Conservation (phyloP, 257 asterid genomes). For the Paraleonurus japonicus region DNA sequence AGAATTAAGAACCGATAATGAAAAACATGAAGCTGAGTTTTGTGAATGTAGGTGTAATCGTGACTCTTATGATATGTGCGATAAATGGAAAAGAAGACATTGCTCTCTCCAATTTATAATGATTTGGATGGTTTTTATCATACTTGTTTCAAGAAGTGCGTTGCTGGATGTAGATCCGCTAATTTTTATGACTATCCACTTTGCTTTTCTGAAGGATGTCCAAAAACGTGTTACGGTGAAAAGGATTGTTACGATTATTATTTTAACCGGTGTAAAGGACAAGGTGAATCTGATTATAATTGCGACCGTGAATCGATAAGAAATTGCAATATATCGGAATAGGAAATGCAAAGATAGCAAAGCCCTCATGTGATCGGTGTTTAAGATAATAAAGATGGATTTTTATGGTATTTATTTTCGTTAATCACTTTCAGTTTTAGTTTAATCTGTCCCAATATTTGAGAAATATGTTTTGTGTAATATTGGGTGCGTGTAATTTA, state of each 20-base stretch:
- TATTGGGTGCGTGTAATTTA: constrained; percentile 16
- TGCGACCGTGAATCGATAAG: background rate
- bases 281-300: background rate
- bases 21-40: background rate
- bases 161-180: background rate
- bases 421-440: background rate
- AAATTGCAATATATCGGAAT: background rate
- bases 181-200: no score
- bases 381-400: background rate
- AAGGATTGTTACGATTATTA: background rate
- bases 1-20: background rate
- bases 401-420: background rate
- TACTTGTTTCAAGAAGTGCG: background rate
- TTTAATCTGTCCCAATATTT: background rate
- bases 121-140: background rate
- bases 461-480: background rate
- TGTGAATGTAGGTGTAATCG: background rate
- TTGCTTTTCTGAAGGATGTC: background rate
- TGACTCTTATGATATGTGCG: background rate
- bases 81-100: background rate
- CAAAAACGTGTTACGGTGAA: background rate
- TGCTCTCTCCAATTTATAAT: background rate
- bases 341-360: background rate
- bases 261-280: background rate
- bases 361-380: background rate